A percentile compares a stretch with the other conserved stretches of the same genome.
phyloP scores from a whole-genome alignment of 768 basidiomycete genomes.

The Ramaria rubella region DNA sequence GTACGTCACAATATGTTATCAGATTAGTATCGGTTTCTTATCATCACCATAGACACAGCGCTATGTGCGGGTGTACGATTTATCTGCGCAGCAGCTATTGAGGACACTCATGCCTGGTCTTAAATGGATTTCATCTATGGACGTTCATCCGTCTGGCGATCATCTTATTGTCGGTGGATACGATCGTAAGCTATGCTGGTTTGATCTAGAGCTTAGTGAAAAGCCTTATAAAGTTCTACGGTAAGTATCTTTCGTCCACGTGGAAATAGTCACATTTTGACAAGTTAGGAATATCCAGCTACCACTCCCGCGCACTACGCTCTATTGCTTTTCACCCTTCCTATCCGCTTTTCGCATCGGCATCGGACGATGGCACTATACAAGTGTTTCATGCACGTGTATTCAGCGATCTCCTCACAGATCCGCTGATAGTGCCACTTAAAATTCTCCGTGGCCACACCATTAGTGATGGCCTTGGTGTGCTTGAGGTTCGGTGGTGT shows the following conservation, averaged over 20 bases:
- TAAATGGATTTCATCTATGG: conserved; percentile 96
- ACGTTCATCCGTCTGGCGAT: conserved; percentile 92
- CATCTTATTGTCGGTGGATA: conserved; percentile 97
- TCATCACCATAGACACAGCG: conserved; percentile 73
- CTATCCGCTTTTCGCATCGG: conserved; percentile 93
- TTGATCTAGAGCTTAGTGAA: conserved; percentile 92
- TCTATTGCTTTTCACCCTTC: conserved; percentile 89
- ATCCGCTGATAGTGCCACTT: conserved; percentile 94
- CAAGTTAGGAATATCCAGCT: conserved; percentile 42
- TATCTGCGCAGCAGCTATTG: conserved; percentile 86
- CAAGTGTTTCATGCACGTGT: conserved; percentile 96
- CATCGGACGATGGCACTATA: conserved; percentile 94
- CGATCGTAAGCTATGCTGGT: conserved; percentile 97
- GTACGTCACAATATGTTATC: conserved; percentile 42
- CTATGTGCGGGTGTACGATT: conserved; percentile 91
- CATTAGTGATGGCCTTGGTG: conserved; percentile 80
- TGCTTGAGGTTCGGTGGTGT: conserved; percentile 87
- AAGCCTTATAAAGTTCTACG: conserved; percentile 96
- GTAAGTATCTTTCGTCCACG: conserved; percentile 37
- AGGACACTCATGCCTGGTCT: conserved; percentile 95
- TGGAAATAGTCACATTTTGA: too few species aligned
- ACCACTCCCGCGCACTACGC: conserved; percentile 90
- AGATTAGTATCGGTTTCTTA: not conserved
- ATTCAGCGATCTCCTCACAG: conserved; percentile 92
- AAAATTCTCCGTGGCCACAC: conserved; percentile 94